Percentiles rank a stretch among this genome's conserved stretches.
Conservation (phyloP, 176 grass and related monocot species). For the Otatea glauca region DNA sequence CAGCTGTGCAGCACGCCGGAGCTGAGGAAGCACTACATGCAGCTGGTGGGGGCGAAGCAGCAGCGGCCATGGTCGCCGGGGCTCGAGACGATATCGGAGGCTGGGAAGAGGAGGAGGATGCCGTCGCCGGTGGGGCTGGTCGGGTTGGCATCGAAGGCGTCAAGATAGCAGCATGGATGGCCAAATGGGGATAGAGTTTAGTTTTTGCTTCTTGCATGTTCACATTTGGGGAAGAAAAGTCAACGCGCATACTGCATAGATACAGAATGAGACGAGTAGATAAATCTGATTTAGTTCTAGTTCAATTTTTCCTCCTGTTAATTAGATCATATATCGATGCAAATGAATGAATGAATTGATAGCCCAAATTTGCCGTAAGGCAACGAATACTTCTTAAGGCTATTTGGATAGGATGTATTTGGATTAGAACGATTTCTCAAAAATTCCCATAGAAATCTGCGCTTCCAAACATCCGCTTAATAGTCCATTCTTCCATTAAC, state of each 20-base stretch:
- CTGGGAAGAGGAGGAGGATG: conserved; percentile 48
- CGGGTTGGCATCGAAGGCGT: conserved; percentile 32
- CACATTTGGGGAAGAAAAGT: background rate
- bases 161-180: conserved; percentile 27
- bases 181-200: background rate
- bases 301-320: background rate
- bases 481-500: background rate
- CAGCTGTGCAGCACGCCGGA: conserved; percentile 80
- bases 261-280: background rate
- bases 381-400: background rate
- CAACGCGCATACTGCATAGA: conserved; percentile 19
- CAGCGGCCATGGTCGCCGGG: conserved; percentile 75
- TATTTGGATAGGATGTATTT: too few relatives aligned
- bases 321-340: background rate
- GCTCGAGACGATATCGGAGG: conserved; percentile 84
- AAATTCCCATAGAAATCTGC: too few relatives aligned
- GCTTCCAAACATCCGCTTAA: too few relatives aligned
- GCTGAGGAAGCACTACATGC: conserved; percentile 85
- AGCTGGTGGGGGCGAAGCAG: conserved; percentile 62
- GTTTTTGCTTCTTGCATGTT: conserved; percentile 1
- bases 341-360: conserved; percentile 16
- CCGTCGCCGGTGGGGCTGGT: conserved; percentile 46
- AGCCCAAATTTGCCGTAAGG: background rate
- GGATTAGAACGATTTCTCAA: too few relatives aligned
- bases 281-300: conserved; percentile 27